Base-by-base conservation (phyloP, 2,329 filamentous ascomycete species). In the Aureobasidium sp. region DNA sequence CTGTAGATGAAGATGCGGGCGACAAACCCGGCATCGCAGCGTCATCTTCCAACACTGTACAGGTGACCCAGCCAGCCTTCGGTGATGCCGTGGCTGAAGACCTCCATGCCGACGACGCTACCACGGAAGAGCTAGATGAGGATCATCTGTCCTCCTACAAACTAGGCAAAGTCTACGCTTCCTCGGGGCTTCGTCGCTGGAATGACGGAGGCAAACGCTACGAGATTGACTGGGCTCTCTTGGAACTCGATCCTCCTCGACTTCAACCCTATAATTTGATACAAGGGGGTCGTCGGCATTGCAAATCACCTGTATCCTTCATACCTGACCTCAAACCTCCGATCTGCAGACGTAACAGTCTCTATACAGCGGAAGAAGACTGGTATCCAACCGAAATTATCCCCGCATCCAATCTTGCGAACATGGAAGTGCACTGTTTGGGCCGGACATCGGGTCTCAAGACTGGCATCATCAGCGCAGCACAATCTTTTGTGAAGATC, bases 201-300 rank as follows among this genome's bases (percentile, higher is more conserved):
- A 57, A 52, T 6, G 27, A 62, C n/a, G 48, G 55, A 15, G 89
- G 71, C 82, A 79, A 57, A 78, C 95, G 27, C 6, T 93, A 97
- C 72, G 93, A 97, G 73, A 91, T 97, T 48, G 93, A 97, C 73
- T 97, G 93, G 93, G 91, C 92, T 0, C 78, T 97, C 2, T 91
- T 97, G 68, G 85, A 89, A 67, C 90, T 97, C 65, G 79, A 87
- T 12, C 80, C 87, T 4, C 82, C 87, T 12, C 85, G 93, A 1
- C 77, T 87, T 15, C 89, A 93, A 3, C 79, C 82, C 0, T 82
- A 84, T 63, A 97, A 97, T 68, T 75, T 84, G 12, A 87, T 96
- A 25, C 84, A 84, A 64, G 80, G 77, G 29, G 79, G 76, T 44
- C 71, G 69, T 36, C 74, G 75, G 53, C 78, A 72, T 62, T 74